These are phyloP conservation scores for Pecoramyces ruminantium DNA, from an alignment of 192 early-diverging fungal species.

Conservation along the genomic window DNA sequence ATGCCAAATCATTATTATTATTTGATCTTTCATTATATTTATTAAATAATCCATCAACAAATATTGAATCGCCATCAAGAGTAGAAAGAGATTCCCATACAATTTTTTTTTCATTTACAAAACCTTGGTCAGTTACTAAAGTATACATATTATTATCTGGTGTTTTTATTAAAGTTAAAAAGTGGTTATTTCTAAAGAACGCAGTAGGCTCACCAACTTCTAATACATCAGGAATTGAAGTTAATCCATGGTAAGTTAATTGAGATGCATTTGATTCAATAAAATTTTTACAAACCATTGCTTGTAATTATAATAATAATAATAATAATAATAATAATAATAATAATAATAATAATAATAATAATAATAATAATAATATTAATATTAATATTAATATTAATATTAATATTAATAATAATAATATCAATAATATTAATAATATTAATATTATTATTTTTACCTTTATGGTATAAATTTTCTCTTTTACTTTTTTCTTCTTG, in stretches of 20 bases:
- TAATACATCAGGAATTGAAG: slow-evolving; percentile 32
- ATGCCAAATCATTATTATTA: background rate
- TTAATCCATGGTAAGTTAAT: slow-evolving; percentile 64
- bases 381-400: background rate
- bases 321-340: background rate
- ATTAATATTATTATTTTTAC: background rate
- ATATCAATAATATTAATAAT: background rate
- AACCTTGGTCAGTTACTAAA: slow-evolving; percentile 51
- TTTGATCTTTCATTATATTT: too few relatives aligned
- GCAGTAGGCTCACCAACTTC: slow-evolving; percentile 17
- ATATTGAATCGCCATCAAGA: background rate
- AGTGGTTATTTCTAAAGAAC: slow-evolving; percentile 81
- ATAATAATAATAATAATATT: too few relatives aligned
- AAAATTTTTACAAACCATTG: slow-evolving; percentile 45
- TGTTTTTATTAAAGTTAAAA: slow-evolving; percentile 55
- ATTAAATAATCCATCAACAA: background rate
- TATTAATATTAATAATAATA: background rate
- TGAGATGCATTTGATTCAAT: slow-evolving; percentile 61
- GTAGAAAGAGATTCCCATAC: slow-evolving; percentile 52
- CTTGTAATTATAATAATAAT: background rate
- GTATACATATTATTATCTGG: slow-evolving; percentile 24
- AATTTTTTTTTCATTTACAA: slow-evolving; percentile 39
- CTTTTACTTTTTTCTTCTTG: slow-evolving; percentile 7
- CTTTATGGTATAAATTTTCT: background rate
- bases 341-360: too few relatives aligned